Base-by-base conservation (phyloP, 2,329 filamentous ascomycete genomes). In the Epichloe glyceriae region DNA sequence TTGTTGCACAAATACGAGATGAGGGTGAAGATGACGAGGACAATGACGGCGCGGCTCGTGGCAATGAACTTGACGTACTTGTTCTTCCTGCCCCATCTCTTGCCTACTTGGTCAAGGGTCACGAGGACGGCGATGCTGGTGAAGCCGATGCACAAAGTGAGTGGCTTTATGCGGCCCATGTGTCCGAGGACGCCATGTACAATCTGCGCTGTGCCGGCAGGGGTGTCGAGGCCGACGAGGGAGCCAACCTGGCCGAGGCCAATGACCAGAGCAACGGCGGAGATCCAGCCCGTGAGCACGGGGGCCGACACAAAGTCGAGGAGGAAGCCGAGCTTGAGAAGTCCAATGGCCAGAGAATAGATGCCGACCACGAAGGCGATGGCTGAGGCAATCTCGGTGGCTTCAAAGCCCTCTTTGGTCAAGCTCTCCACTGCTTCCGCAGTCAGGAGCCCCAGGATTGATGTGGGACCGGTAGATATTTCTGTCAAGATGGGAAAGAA, bases 231-330 rank as follows among this genome's bases (percentile, higher is more conserved):
- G 10, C 80, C 80, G 2, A 84, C 73, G 0, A 84, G 72, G 1
- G 76, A 76, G 3, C 72, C 76, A 51, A 85, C 73, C 60, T 85
- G 81, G n/a, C 78, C 79, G 47, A 83, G 73, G 20, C 78, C 75
- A 58, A 85, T 84, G 33, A 79, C 80, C 46, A 85, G 75, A 22
- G 79, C 81, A 1, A 81, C 80, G 2, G 80, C 80, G 0, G 79
- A 81, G 56, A 85, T 82, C 65, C 83, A 84, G 4, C 81, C 81
- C 6, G 72, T 79, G 0, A 85, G 70, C 1, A 84, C 78, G 0
- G 80, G 80, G 1, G 80, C 71, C 0, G 80, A 83, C 56, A 85
- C 78, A 57, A 82, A 84, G 53, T 85, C 79, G 19, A 85, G 70
- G 5, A 84, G 67, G 60, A 82, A 85, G 1, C 80, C 80, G 5